A percentile compares a stretch with the other conserved stretches of the same genome.
Conservation (phyloP, 768 basidiomycete genomes). For the Cubamyces sp. region DNA sequence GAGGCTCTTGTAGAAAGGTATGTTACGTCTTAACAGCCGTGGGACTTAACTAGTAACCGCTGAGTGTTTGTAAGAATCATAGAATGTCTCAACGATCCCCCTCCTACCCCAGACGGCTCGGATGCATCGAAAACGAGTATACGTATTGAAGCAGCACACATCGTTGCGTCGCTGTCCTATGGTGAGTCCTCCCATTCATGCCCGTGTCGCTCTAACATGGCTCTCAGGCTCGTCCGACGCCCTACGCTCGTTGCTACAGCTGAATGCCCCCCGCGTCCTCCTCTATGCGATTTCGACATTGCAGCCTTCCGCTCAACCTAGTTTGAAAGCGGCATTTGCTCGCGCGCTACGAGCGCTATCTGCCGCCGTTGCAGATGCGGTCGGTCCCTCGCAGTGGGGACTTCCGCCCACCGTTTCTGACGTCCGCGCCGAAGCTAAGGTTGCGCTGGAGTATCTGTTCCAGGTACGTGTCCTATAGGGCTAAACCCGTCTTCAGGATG, state of each 20-base stretch:
- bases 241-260: constrained; percentile 57
- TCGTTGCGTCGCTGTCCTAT: constrained; percentile 74
- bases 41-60: neutral
- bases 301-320: constrained; percentile 39
- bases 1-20: constrained; percentile 58
- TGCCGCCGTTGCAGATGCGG: constrained; percentile 62
- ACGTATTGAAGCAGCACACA: constrained; percentile 73
- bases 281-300: constrained; percentile 63
- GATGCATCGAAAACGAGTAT: constrained; percentile 52
- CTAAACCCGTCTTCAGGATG: neutral
- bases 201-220: neutral
- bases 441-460: constrained; percentile 63
- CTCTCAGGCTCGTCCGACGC: constrained; percentile 62
- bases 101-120: constrained; percentile 37
- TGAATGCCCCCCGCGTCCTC: constrained; percentile 61
- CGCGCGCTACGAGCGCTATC: constrained; percentile 66
- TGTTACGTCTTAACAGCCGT: constrained; percentile 25
- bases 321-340: constrained; percentile 59
- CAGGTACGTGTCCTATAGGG: constrained; percentile 43
- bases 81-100: constrained; percentile 54
- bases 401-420: constrained; percentile 46
- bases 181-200: constrained; percentile 41
- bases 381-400: constrained; percentile 74
- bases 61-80: constrained; percentile 51
- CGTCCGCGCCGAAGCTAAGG: constrained; percentile 53